Evolutionary conservation across 176 grass and related monocot genomes (phyloP).

Genomic region (Rhynchospora tenuis): DNA sequence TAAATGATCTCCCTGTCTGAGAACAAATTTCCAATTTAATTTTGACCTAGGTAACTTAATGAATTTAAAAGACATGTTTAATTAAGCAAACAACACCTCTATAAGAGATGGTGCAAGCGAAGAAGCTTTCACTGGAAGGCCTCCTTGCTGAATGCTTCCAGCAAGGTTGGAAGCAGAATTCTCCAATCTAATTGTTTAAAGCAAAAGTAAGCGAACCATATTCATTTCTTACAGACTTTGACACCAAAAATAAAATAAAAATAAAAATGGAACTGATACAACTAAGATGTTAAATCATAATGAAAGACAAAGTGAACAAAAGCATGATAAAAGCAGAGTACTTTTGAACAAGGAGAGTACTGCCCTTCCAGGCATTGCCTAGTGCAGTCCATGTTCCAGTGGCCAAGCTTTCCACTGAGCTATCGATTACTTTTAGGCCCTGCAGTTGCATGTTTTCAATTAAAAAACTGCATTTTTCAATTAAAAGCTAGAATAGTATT

Average conservation of each 20-base stretch:
- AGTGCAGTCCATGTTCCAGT: conserved; percentile 76
- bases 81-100: conserved; percentile 44
- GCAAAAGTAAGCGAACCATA: background rate
- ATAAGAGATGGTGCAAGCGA: conserved; percentile 76
- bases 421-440: conserved; percentile 86
- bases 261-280: background rate
- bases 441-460: conserved; percentile 24
- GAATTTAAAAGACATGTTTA: background rate
- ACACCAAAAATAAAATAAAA: background rate
- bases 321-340: conserved; percentile 23
- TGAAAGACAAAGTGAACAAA: background rate
- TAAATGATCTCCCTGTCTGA: conserved; percentile 82
- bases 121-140: conserved; percentile 68
- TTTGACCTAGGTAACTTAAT: background rate
- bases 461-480: conserved; percentile 1
- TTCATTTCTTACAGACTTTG: background rate
- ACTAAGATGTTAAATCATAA: conserved; percentile 13
- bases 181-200: conserved; percentile 54
- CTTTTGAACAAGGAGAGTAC: conserved; percentile 69
- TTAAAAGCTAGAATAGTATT: background rate
- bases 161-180: conserved; percentile 80
- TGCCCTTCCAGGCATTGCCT: conserved; percentile 74
- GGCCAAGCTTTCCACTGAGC: conserved; percentile 71
- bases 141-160: conserved; percentile 83
- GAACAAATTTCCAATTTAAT: conserved; percentile 21